Conservation (phyloP, 331 rosid genomes). For the Malus hybrid region DNA sequence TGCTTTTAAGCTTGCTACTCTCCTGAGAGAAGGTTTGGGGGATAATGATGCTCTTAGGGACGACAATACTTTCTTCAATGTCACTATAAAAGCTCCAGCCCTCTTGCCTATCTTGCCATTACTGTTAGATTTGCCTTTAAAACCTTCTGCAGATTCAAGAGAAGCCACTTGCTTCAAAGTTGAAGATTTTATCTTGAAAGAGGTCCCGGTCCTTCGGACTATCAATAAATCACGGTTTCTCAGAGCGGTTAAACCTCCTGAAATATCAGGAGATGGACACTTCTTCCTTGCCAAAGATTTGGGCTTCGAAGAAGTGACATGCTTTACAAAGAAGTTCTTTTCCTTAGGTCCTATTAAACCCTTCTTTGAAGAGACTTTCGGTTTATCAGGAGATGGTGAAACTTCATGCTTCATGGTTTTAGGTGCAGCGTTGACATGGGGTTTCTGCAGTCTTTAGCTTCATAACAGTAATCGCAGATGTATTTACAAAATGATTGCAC, state of each 20-base stretch:
- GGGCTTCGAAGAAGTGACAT: constrained; percentile 21
- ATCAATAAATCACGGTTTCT: not conserved
- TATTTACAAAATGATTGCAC: too few species aligned
- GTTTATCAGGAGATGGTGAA: constrained; percentile 20
- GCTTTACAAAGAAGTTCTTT: constrained; percentile 27
- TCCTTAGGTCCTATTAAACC: constrained; percentile 23
- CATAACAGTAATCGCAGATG: too few species aligned
- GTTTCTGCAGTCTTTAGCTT: not conserved
- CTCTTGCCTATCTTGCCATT: constrained; percentile 35
- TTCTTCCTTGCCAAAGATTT: constrained; percentile 21
- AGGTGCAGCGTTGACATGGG: constrained; percentile 1
- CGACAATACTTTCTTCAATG: constrained; percentile 32
- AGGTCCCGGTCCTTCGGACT: not conserved
- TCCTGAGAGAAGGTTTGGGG: constrained; percentile 32
- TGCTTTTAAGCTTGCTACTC: constrained; percentile 35
- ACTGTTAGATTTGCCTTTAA: constrained; percentile 16
- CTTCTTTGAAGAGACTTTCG: constrained; percentile 22
- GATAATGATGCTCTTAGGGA: constrained; percentile 26
- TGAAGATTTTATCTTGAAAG: constrained; percentile 28
- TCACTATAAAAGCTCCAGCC: constrained; percentile 21
- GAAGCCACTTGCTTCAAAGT: constrained; percentile 30
- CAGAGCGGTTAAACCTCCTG: constrained; percentile 13
- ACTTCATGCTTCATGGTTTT: constrained; percentile 23
- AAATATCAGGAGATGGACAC: constrained; percentile 22
- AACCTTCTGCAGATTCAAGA: constrained; percentile 18